A percentile compares a stretch with the other conserved stretches of the same genome.
phyloP scores from a whole-genome alignment of 441 rosid species.

The Arabidopsis lyrata region DNA sequence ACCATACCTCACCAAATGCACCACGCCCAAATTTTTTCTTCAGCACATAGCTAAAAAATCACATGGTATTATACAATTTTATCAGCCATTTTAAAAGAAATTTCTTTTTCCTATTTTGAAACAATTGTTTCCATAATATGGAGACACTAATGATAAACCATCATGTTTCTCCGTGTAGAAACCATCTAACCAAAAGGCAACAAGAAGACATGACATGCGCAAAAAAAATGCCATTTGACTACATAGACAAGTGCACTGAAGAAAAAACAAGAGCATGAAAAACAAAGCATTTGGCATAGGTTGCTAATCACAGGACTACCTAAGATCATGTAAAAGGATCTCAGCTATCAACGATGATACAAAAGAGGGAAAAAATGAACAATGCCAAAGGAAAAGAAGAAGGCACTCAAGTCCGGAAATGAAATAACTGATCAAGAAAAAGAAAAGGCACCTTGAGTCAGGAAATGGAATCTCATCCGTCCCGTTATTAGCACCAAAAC shows the following conservation, averaged over 20 bases:
- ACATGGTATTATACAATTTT: conserved; percentile 34
- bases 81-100: conserved; percentile 22
- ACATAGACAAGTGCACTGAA: conserved; percentile 4
- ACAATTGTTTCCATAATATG: conserved; percentile 10
- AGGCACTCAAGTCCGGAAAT: not conserved
- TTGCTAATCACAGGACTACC: conserved; percentile 22
- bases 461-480: conserved; percentile 64
- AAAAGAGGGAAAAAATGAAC: conserved; percentile 26
- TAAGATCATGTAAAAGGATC: conserved; percentile 14
- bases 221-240: conserved; percentile 6
- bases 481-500: conserved; percentile 64
- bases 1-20: conserved; percentile 97
- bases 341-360: conserved; percentile 29
- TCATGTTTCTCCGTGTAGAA: conserved; percentile 24
- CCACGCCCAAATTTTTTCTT: conserved; percentile 95
- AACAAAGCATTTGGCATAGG: conserved; percentile 9
- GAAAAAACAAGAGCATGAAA: conserved; percentile 30
- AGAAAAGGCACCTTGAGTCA: conserved; percentile 65
- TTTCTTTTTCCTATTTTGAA: not conserved
- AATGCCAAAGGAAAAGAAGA: conserved; percentile 1
- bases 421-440: conserved; percentile 36
- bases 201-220: conserved; percentile 24
- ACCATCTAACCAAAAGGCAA: conserved; percentile 23
- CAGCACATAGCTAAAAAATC: conserved; percentile 69
- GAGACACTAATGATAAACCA: conserved; percentile 4